phyloP scores from a whole-genome alignment of 1,284 basidiomycete species.

The Ustilago lituana region DNA sequence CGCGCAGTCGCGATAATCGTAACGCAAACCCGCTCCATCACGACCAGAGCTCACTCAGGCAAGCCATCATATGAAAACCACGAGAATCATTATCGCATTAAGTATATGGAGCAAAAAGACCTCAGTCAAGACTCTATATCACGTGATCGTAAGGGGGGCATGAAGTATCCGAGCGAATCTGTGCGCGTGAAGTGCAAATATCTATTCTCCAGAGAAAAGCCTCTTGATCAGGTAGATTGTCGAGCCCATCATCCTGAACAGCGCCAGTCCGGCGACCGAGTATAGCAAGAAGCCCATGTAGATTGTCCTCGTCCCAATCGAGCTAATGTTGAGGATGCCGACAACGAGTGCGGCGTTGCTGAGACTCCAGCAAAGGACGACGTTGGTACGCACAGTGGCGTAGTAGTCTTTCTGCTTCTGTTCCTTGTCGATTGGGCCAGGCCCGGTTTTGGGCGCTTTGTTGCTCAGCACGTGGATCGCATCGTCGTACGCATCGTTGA shows the following conservation, averaged over 20 bases:
- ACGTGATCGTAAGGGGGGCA: no score
- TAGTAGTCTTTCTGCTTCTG: conserved; percentile 65
- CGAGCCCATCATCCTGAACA: conserved; percentile 55
- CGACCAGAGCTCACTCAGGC: no score
- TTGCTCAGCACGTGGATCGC: conserved; percentile 61
- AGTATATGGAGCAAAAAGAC: no score
- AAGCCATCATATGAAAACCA: no score
- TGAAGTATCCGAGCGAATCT: no score
- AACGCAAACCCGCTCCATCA: background rate
- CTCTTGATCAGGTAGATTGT: conserved; percentile 55
- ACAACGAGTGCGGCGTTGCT: conserved; percentile 63
- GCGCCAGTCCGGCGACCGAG: conserved; percentile 55
- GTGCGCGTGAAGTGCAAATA: no score
- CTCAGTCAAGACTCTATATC: no score
- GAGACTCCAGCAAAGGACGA: conserved; percentile 79
- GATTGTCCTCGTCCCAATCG: conserved; percentile 31
- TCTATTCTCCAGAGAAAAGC: conserved; percentile 57
- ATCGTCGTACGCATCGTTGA: conserved; percentile 65
- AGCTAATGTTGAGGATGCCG: conserved; percentile 58
- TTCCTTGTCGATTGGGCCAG: conserved; percentile 48
- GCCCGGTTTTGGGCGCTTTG: conserved; percentile 43
- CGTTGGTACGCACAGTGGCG: conserved; percentile 84
- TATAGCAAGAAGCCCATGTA: conserved; percentile 66
- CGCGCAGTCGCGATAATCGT: background rate
- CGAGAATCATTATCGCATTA: conserved; percentile 1